phyloP scores from a whole-genome alignment of 1,139 yeast species.

The Geotrichum cucujoidarum region DNA sequence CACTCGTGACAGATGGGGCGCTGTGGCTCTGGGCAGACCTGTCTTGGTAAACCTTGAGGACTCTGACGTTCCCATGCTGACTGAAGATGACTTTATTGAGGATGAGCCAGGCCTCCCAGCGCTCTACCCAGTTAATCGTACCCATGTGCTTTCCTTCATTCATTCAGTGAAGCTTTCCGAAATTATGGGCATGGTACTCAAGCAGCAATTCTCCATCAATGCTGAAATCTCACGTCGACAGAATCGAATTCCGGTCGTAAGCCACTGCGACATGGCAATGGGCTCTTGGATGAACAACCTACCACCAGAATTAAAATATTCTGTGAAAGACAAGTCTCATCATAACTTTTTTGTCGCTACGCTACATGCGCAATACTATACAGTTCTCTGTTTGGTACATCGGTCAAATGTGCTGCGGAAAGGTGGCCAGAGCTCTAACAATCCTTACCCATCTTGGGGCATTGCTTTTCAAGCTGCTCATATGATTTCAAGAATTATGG shows the following conservation, averaged over 20 bases:
- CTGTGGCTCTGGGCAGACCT: constrained; percentile 78
- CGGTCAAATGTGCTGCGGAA: constrained; percentile 54
- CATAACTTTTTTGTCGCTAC: constrained; percentile 58
- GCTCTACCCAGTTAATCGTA: constrained; percentile 45
- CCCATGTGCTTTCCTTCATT: constrained; percentile 54
- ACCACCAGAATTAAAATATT: constrained; percentile 61
- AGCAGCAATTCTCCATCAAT: constrained; percentile 67
- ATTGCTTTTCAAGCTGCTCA: constrained; percentile 82
- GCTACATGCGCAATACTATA: constrained; percentile 67
- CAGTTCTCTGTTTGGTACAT: constrained; percentile 65
- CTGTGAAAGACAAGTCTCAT: constrained; percentile 48
- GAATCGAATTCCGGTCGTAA: constrained; percentile 51
- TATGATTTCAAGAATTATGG: constrained; percentile 65
- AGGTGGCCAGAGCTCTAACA: constrained; percentile 37
- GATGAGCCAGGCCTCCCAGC: constrained; percentile 47
- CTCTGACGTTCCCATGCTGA: constrained; percentile 72
- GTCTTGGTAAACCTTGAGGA: constrained; percentile 64
- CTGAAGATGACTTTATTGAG: constrained; percentile 59
- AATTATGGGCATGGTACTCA: constrained; percentile 65
- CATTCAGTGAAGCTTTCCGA: constrained; percentile 66
- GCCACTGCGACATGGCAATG: constrained; percentile 74
- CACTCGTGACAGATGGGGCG: constrained; percentile 63
- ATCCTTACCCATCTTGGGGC: constrained; percentile 74
- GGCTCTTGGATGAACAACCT: constrained; percentile 72
- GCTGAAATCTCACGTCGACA: constrained; percentile 51